Percentiles rank a stretch among this genome's conserved stretches.
Conservation (phyloP, 345 rosid genomes). For the Eucalyptus fibrosa region DNA sequence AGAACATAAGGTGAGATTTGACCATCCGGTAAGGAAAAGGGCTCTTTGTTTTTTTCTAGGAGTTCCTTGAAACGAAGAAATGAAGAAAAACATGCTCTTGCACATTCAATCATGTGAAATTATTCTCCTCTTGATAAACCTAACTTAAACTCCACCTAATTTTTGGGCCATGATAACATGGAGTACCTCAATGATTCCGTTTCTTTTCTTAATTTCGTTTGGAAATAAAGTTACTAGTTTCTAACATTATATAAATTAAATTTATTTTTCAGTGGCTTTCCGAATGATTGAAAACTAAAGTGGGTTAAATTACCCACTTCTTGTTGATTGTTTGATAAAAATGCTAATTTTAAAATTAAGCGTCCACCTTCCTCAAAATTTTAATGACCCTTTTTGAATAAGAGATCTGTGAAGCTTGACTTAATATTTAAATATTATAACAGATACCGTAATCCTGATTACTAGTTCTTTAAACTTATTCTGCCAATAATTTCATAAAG, state of each 20-base stretch:
- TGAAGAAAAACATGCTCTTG: neutral
- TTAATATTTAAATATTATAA: neutral
- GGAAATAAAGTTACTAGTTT: neutral
- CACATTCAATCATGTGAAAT: neutral
- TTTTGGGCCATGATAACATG: neutral
- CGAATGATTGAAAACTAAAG: neutral
- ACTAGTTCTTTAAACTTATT: neutral
- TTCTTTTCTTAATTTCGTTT: neutral
- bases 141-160: neutral
- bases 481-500: neutral
- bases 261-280: neutral
- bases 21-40: neutral
- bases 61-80: neutral
- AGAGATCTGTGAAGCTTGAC: fast-evolving
- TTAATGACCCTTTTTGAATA: neutral
- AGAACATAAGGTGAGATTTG: neutral
- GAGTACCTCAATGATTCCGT: neutral
- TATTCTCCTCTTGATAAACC: neutral
- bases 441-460: neutral
- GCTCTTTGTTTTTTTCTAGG: neutral
- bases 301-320: neutral
- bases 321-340: neutral
- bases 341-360: neutral
- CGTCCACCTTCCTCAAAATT: neutral
- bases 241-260: neutral